Base-by-base conservation (phyloP, 2,329 filamentous ascomycete species). In the Fusarium hostae region DNA sequence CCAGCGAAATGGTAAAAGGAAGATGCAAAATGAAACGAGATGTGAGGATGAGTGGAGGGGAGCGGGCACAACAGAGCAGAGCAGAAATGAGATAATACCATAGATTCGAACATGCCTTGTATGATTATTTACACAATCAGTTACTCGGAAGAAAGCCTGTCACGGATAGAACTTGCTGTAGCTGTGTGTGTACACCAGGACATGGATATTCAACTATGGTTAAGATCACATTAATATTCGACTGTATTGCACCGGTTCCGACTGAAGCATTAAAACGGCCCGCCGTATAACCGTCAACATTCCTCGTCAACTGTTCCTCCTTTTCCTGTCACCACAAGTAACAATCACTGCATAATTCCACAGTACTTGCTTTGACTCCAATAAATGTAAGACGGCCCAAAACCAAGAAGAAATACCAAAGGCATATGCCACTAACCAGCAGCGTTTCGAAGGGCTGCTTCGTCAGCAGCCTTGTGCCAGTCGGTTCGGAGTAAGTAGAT, bases 361-460 rank as follows among this genome's bases (percentile, higher is more conserved):
- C 22, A 51, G 12, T 30, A 32, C 15, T 37, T 44, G 43, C 58
- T 43, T 26, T 34, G 28, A 28, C 65, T 56, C 56, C 28, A 11
- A 24, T 12, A 30, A 30, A 50, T 44, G 37, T 24, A 18, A 8
- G 12, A 6, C 12, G 11, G 22, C 24, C 37, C 15, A 40, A 9
- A n/a, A 48, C 13, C 3, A 13, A 54, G 18, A 20, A 16, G 13
- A n/a, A 30, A 24, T n/a, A 32, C 15, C 37, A 8, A 18, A n/a
- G 12, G 15, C 30, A 12, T 18, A 28, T 26, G 7, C 37, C 15
- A 20, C 28, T 74, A 86, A 43, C 82, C 84, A 40, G 82, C 80
- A 7, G 82, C 82, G 60, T 89, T 89, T 64, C 87, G 82, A 55
- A 78, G 73, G 52, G 86, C 86, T 4, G 87, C 87, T 70, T 90